phyloP scores from a whole-genome alignment of 202 grass and related monocot genomes.

The Elaeis oleifera region DNA sequence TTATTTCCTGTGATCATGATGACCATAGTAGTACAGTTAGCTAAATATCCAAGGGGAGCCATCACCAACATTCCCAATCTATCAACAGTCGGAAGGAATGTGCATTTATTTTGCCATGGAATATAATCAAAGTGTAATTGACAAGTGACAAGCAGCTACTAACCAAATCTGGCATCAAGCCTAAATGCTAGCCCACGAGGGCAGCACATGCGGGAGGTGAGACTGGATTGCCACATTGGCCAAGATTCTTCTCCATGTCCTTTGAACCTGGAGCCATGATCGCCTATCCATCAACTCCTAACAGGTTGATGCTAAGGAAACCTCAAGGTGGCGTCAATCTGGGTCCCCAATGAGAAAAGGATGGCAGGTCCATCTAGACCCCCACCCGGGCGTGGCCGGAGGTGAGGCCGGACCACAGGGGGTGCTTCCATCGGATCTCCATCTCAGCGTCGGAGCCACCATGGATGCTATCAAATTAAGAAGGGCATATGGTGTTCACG shows the following conservation, averaged over 20 bases:
- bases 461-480: background rate
- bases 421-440: background rate
- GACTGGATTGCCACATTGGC: background rate
- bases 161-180: conserved; percentile 1
- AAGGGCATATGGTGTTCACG: background rate
- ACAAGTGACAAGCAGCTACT: conserved; percentile 28
- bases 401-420: background rate
- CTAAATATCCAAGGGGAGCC: conserved; percentile 9
- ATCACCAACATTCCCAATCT: conserved; percentile 28
- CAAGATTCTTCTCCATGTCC: background rate
- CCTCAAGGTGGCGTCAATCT: background rate
- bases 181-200: conserved; percentile 9
- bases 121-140: conserved; percentile 20
- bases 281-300: background rate
- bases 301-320: background rate
- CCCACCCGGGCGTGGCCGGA: no score
- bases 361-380: no score
- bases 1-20: no score
- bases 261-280: conserved; percentile 2
- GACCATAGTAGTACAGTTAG: no score
- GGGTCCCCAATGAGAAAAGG: no score
- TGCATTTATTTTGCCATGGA: conserved; percentile 24
- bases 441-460: no score
- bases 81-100: conserved; percentile 17
- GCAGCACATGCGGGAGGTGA: background rate